A percentile compares a stretch with the other conserved stretches of the same genome.
phyloP scores from a whole-genome alignment of 345 rosid species.

The Pistacia integerrima region DNA sequence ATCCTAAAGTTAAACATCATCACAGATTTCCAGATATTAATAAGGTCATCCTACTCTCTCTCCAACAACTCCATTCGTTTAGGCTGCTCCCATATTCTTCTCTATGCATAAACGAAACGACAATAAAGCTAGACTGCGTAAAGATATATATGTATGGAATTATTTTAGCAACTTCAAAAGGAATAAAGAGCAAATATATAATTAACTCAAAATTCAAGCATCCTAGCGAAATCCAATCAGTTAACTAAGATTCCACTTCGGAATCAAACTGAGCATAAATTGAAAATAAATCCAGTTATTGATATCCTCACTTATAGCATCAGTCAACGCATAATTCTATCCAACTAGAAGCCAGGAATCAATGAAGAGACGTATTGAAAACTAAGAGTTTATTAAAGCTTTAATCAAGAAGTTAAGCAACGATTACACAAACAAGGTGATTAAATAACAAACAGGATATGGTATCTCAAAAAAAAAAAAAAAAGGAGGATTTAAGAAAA shows the following conservation, averaged over 20 bases:
- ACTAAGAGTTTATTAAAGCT: not conserved
- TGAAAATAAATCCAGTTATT: not conserved
- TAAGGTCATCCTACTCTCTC: not conserved
- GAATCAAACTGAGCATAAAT: not conserved
- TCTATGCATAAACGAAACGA: not conserved
- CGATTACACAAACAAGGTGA: not conserved
- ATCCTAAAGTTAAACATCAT: not conserved
- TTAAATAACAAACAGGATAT: not conserved
- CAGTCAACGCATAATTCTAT: constrained; percentile 6
- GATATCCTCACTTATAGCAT: not conserved
- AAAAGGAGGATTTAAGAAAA: not conserved
- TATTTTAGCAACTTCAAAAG: not conserved
- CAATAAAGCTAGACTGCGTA: not conserved
- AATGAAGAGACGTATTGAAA: not conserved
- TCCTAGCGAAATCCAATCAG: not conserved
- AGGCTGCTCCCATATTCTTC: not conserved
- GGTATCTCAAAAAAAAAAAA: not conserved
- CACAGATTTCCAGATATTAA: not conserved
- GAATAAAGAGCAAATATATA: not conserved
- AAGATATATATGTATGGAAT: not conserved
- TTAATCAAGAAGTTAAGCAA: constrained; percentile 7
- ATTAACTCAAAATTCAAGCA: constrained; percentile 6
- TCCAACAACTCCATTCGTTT: too few species aligned
- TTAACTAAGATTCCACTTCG: not conserved
- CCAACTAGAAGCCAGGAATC: constrained; percentile 4